These are phyloP conservation scores for Rhizoctonia solani DNA, from an alignment of 1,284 basidiomycete species.

Conservation along the genomic window DNA sequence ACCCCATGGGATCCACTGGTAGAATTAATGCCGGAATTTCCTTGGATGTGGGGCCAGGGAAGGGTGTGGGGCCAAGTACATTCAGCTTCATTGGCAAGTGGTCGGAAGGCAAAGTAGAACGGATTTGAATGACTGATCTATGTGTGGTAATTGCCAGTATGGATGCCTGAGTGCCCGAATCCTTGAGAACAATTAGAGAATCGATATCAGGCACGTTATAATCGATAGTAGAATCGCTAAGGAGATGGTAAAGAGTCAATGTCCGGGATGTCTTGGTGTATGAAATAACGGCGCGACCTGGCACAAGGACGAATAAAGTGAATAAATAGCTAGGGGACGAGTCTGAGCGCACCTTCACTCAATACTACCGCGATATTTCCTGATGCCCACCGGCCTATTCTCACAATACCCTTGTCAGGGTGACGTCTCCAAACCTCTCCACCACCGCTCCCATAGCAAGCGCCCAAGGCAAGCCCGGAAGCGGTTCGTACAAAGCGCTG, in stretches of 20 bases:
- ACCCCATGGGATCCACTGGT: slow-evolving; percentile 90
- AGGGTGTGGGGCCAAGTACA: slow-evolving; percentile 46
- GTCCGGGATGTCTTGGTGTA: background rate
- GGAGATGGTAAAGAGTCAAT: slow-evolving; percentile 12
- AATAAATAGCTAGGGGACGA: background rate
- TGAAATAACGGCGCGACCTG: background rate
- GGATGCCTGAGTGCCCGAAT: background rate
- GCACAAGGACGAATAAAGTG: slow-evolving; percentile 43
- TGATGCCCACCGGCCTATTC: slow-evolving; percentile 53
- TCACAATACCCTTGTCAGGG: slow-evolving; percentile 40
- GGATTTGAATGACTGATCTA: slow-evolving; percentile 56
- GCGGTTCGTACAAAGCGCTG: slow-evolving; percentile 70
- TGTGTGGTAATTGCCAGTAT: background rate
- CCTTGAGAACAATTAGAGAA: slow-evolving; percentile 15
- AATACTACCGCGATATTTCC: slow-evolving; percentile 45
- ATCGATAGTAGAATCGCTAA: slow-evolving; percentile 2
- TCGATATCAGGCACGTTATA: slow-evolving; percentile 1
- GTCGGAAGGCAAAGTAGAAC: slow-evolving; percentile 45
- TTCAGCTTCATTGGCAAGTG: background rate
- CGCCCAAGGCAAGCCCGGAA: slow-evolving; percentile 71
- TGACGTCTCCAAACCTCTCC: slow-evolving; percentile 63
- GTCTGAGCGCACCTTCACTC: background rate
- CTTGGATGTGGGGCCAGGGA: slow-evolving; percentile 46
- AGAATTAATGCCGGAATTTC: slow-evolving; percentile 58
- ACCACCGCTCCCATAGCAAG: slow-evolving; percentile 60